Evolutionary conservation across 805 yeast genomes (phyloP).

Genomic region (Saccharomycodes ludwigii): DNA sequence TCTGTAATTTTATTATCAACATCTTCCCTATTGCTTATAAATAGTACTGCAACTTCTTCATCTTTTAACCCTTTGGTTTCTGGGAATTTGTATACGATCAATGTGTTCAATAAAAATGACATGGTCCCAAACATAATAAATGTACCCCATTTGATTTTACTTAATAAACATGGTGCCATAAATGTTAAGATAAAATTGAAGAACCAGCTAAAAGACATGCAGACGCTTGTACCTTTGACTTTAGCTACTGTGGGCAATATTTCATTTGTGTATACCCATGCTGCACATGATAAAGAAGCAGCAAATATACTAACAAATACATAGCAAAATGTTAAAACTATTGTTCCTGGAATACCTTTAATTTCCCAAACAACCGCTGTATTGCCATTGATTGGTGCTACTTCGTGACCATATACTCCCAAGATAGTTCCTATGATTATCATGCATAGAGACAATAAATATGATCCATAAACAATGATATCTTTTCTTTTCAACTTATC

Average conservation of each 20-base stretch:
- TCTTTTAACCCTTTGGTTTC: constrained; percentile 29
- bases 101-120: constrained; percentile 22
- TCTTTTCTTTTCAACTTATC: constrained; percentile 37
- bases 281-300: constrained; percentile 32
- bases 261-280: constrained; percentile 41
- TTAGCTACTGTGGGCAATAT: constrained; percentile 33
- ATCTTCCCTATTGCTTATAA: too few relatives aligned
- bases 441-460: constrained; percentile 26
- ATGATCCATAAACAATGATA: constrained; percentile 31
- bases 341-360: constrained; percentile 28
- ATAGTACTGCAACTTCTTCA: constrained; percentile 16
- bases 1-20: too few relatives aligned
- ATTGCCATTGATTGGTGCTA: constrained; percentile 23
- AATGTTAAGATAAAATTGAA: constrained; percentile 27
- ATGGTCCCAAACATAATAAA: constrained; percentile 27
- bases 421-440: constrained; percentile 25
- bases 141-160: constrained; percentile 26
- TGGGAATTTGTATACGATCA: constrained; percentile 27
- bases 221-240: constrained; percentile 33
- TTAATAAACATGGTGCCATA: constrained; percentile 28
- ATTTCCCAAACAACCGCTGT: constrained; percentile 26
- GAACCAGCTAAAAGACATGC: constrained; percentile 36
- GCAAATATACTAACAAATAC: constrained; percentile 35
- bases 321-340: constrained; percentile 31
- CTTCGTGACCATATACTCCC: constrained; percentile 24